phyloP scores from a whole-genome alignment of 176 grass and related monocot genomes.

The Musa schizocarpa region DNA sequence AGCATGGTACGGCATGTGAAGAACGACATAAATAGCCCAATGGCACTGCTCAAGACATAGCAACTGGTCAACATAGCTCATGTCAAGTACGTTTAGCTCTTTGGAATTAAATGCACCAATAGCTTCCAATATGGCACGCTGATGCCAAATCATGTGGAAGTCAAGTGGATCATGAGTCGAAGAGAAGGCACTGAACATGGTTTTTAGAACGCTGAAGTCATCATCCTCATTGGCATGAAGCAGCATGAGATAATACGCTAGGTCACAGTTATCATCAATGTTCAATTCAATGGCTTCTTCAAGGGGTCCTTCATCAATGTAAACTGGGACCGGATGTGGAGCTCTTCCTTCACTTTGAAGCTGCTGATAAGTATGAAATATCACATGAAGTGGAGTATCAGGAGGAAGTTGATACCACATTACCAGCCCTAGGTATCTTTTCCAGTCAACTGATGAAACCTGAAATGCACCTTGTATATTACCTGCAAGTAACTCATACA shows the following conservation, averaged over 20 bases:
- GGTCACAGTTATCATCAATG: constrained; percentile 61
- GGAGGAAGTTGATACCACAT: constrained; percentile 79
- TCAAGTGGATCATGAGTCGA: constrained; percentile 79
- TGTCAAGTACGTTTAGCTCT: constrained; percentile 76
- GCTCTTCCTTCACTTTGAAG: constrained; percentile 62
- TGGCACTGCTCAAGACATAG: constrained; percentile 70
- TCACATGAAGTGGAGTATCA: constrained; percentile 53
- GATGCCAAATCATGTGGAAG: constrained; percentile 98
- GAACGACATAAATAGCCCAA: constrained; percentile 90
- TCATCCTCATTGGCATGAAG: constrained; percentile 67
- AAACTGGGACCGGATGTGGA: constrained; percentile 84
- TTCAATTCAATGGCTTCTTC: constrained; percentile 51
- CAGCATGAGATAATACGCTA: constrained; percentile 92
- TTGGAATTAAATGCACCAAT: constrained; percentile 60
- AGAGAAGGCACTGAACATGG: constrained; percentile 85
- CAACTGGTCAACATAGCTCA: constrained; percentile 86
- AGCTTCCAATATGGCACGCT: constrained; percentile 74
- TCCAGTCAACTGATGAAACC: constrained; percentile 76
- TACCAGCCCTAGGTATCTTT: constrained; percentile 76
- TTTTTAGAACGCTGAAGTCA: constrained; percentile 52
- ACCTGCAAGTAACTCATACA: constrained; percentile 77
- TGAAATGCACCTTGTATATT: constrained; percentile 59
- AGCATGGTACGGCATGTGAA: constrained; percentile 63
- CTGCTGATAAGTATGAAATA: constrained; percentile 64
- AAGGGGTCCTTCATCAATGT: constrained; percentile 80